Base-by-base conservation (phyloP, 768 basidiomycete genomes). In the Rickenella mellea region DNA sequence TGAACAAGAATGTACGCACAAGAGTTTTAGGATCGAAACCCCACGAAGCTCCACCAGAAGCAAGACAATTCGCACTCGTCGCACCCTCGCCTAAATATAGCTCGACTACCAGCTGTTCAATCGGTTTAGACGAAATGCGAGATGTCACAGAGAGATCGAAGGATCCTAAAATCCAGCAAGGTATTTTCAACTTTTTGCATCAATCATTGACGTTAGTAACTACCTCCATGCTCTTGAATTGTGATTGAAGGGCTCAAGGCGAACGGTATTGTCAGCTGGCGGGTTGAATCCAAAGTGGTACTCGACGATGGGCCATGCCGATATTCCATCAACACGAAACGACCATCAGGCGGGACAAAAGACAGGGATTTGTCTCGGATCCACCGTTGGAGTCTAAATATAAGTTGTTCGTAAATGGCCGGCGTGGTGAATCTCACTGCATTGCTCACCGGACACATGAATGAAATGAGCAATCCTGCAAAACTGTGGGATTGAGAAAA, bases 301-400 rank as follows among this genome's bases (percentile, higher is more conserved):
- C 63, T 51, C n/a, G 71, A 45, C 41, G 59, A 63, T 9, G 72
- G 65, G 8, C 67, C 59, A 55, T 79, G 83, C 21, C 83, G 83
- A 55, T 96, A 97, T 49, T 91, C 85, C 55, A 83, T 74, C 15
- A 96, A 68, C 6, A 73, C 73, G 62, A 96, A 97, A 40, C 74
- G 74, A 3, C 93, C 92, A 52, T 97, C 93, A 4, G 93, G 93
- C 5, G 93, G 93, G 17, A 97, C 76, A 57, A 97, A 97, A 2
- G 93, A 94, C 30, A 97, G 64, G 1, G 70, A 61, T 52, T 76
- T 82, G 54, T 87, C 80, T 28, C 79, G 76, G 19, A 70, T 65
- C 84, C 89, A 96, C 43, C 80, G 78, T 53, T 76, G 80, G 20
- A 93, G 66, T 27, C 91, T 93, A 50, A 21, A 6, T 30, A 26